Percentiles rank a stretch among this genome's conserved stretches.
Evolutionary conservation across 768 basidiomycete species (phyloP).

Genomic region (Rhodocollybia butyracea): DNA sequence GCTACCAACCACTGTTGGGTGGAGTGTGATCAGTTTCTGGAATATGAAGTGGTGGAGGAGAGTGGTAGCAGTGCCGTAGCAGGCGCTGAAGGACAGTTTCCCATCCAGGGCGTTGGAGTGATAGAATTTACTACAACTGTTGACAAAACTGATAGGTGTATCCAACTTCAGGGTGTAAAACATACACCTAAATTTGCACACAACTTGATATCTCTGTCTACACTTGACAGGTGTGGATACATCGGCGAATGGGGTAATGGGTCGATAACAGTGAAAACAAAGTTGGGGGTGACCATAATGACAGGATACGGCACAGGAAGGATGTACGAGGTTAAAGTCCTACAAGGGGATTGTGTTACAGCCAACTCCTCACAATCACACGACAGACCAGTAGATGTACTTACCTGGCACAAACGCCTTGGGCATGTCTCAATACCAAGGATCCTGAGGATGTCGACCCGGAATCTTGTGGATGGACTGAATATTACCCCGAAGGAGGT

Average conservation of each 20-base stretch:
- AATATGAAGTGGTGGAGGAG: not conserved
- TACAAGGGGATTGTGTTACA: too few relatives aligned
- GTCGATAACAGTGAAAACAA: not conserved
- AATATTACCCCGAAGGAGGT: slow-evolving; percentile 1
- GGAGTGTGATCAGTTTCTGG: not conserved
- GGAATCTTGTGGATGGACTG: slow-evolving; percentile 19
- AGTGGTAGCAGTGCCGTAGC: not conserved
- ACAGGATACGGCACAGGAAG: not conserved
- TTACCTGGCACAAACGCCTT: not conserved
- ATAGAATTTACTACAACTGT: not conserved
- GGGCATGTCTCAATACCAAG: slow-evolving; percentile 11
- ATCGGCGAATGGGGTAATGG: not conserved
- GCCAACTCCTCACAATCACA: not conserved
- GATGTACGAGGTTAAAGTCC: not conserved
- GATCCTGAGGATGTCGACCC: slow-evolving; percentile 12
- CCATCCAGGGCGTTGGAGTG: not conserved
- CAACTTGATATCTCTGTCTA: not conserved
- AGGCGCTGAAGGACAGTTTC: not conserved
- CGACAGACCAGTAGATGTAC: not conserved
- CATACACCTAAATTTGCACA: not conserved
- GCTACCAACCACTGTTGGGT: not conserved
- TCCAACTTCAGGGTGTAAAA: not conserved
- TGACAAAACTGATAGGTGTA: not conserved
- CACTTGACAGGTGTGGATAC: not conserved
- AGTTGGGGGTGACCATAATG: not conserved